Evolutionary conservation across 768 basidiomycete genomes (phyloP), one percentile per base, ranked within the genome.

Genomic region (Xerocomellus chrysenteron): DNA sequence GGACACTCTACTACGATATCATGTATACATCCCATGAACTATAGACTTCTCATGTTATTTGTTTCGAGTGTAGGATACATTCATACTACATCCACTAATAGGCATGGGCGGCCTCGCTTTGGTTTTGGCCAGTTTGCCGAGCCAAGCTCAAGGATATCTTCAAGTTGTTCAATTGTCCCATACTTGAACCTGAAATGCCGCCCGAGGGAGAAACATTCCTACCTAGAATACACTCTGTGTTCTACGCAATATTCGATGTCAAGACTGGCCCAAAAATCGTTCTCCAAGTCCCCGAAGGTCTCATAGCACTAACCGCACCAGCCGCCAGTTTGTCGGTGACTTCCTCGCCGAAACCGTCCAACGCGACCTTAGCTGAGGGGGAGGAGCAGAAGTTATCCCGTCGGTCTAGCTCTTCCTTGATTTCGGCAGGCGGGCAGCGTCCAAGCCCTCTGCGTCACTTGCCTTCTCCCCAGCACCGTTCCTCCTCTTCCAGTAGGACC

Each of bases 171-270:
- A 21, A 21, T 21, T 1, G 9, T 28, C 19, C 32, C 17, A 2
- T 14, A 17, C 26, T 47, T 47, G 47, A 37, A 21, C 42, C 14
- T 14, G 16, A 51, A 54, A 81, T 79, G 78, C 65, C 75, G 48
- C 71, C 73, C 10, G 76, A 80, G 43, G 77, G 76, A 47, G 85
- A 86, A 70, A 92, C 90, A 11, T 93, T 89, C 73, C 80, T 88
- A 45, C 90, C 90, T 37, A 75, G 78, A 17, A 88, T 92, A 54
- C 85, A 87, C 63, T 94, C 92, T 12, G 88, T 96, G 14, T 98
- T 98, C 76, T 98, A 97, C 67, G 88, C 95, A 4, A 85, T 90
- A 14, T 98, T 99, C 69, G 93, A 98, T 73, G 80, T 87, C 37
- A 76, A 75, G 6, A 84, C 88, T 52, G 96, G 97, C 2, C 91